These are phyloP conservation scores for Scedosporium apiospermum DNA, from an alignment of 2,329 filamentous ascomycete species.

Conservation along the genomic window DNA sequence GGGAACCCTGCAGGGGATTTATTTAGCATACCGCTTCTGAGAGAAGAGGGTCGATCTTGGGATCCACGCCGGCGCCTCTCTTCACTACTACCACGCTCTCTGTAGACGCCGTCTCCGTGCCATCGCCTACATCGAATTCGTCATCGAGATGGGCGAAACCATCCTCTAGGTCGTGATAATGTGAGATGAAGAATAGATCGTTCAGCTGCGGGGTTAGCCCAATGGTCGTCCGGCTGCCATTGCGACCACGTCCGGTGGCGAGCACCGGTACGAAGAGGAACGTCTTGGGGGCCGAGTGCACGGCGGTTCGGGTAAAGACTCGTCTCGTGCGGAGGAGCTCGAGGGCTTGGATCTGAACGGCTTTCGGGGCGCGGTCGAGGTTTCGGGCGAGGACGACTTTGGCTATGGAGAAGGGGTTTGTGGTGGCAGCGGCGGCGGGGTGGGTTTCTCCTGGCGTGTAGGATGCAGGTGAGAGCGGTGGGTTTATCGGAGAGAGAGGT, in stretches of 20 bases:
- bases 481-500: constrained; percentile 19
- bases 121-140: constrained; percentile 24
- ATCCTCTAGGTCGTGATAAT: constrained; percentile 66
- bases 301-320: constrained; percentile 65
- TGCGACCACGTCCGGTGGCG: constrained; percentile 32
- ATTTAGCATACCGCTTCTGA: constrained; percentile 29
- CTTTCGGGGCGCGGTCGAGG: constrained; percentile 61
- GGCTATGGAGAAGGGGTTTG: constrained; percentile 44
- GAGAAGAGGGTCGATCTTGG: constrained; percentile 24
- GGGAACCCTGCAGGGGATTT: neutral
- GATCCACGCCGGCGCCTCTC: constrained; percentile 15
- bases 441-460: neutral
- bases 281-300: constrained; percentile 63
- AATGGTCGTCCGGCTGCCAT: constrained; percentile 18
- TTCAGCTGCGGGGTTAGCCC: constrained; percentile 54
- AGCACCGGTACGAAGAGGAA: constrained; percentile 78
- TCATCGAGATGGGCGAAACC: constrained; percentile 70
- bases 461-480: constrained; percentile 13
- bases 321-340: constrained; percentile 73
- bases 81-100: constrained; percentile 33
- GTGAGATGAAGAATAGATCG: constrained; percentile 80
- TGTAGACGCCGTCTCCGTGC: constrained; percentile 25
- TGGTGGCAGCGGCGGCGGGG: neutral
- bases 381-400: constrained; percentile 77
- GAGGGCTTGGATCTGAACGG: constrained; percentile 72